Conservation (phyloP, 2,329 filamentous ascomycete genomes). For the Endocalyx cinctus region DNA sequence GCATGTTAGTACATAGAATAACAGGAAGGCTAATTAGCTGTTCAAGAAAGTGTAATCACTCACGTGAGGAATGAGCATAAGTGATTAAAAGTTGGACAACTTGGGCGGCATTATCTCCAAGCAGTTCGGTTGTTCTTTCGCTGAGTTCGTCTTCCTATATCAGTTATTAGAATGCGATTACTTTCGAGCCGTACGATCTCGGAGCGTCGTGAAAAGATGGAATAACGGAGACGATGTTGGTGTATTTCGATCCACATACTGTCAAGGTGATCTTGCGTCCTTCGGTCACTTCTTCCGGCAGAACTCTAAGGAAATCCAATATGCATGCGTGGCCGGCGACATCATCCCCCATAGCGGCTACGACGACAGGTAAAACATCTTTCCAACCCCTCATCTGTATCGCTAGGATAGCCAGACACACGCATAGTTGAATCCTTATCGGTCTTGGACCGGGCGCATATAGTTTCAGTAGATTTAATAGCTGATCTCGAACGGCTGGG, state of each 20-base stretch:
- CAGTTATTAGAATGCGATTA: constrained; percentile 42
- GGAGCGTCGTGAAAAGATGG: constrained; percentile 19
- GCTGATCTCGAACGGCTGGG: constrained; percentile 73
- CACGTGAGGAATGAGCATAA: constrained; percentile 89
- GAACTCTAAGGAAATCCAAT: constrained; percentile 91
- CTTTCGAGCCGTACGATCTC: constrained; percentile 26
- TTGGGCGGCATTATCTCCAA: constrained; percentile 84
- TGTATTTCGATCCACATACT: constrained; percentile 73
- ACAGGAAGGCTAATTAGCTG: too few relatives aligned
- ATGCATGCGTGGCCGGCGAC: constrained; percentile 79
- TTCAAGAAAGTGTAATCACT: constrained; percentile 33
- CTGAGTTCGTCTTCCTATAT: constrained; percentile 90
- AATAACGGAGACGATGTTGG: constrained; percentile 36
- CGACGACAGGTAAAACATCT: constrained; percentile 79
- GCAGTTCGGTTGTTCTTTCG: constrained; percentile 78
- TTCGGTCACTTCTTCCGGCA: constrained; percentile 98
- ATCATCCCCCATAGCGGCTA: constrained; percentile 70
- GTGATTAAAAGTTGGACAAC: constrained; percentile 83
- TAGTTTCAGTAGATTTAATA: constrained; percentile 74
- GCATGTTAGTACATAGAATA: constrained; percentile 20
- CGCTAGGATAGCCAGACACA: constrained; percentile 88
- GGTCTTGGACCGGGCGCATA: constrained; percentile 80
- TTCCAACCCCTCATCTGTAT: constrained; percentile 97
- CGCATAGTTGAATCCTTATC: constrained; percentile 86
- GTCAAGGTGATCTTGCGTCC: constrained; percentile 98